phyloP scores from a whole-genome alignment of 305 asterid species.

The Plantago coronopus region DNA sequence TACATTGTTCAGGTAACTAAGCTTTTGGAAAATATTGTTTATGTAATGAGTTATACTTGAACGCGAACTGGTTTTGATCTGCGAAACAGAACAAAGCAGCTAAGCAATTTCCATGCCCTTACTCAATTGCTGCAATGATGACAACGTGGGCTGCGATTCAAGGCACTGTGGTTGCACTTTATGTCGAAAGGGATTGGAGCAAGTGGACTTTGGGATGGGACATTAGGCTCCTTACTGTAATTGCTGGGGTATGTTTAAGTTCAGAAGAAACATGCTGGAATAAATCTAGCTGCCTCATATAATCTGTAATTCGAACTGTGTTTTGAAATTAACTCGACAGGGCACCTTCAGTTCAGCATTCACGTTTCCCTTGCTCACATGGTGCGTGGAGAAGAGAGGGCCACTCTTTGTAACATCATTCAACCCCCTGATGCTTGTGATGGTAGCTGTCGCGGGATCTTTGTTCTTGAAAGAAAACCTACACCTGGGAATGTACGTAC shows the following conservation, averaged over 20 bases:
- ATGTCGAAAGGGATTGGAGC: conserved; percentile 46
- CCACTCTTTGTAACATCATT: conserved; percentile 65
- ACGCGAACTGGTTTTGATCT: background rate
- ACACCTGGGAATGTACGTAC: conserved; percentile 56
- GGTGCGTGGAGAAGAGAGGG: conserved; percentile 56
- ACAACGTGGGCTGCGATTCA: conserved; percentile 54
- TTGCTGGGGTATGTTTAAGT: conserved; percentile 35
- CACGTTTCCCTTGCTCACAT: conserved; percentile 38
- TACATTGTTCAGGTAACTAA: conserved; percentile 58
- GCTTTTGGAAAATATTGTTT: too few relatives aligned
- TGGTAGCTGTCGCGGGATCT: conserved; percentile 60
- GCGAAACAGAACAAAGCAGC: conserved; percentile 45
- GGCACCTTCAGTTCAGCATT: conserved; percentile 60
- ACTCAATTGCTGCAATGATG: conserved; percentile 60
- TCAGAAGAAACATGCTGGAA: background rate
- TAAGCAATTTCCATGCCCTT: conserved; percentile 63
- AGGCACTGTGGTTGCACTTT: conserved; percentile 37
- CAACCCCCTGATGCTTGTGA: conserved; percentile 56
- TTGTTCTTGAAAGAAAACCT: conserved; percentile 56
- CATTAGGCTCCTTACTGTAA: conserved; percentile 46
- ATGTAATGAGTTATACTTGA: background rate
- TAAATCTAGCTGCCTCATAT: background rate
- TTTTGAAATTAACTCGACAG: conserved; percentile 31
- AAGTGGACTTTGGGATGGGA: conserved; percentile 68
- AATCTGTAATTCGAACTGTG: background rate